Conservation (phyloP, 768 basidiomycete genomes). For the Asterophora parasitica region DNA sequence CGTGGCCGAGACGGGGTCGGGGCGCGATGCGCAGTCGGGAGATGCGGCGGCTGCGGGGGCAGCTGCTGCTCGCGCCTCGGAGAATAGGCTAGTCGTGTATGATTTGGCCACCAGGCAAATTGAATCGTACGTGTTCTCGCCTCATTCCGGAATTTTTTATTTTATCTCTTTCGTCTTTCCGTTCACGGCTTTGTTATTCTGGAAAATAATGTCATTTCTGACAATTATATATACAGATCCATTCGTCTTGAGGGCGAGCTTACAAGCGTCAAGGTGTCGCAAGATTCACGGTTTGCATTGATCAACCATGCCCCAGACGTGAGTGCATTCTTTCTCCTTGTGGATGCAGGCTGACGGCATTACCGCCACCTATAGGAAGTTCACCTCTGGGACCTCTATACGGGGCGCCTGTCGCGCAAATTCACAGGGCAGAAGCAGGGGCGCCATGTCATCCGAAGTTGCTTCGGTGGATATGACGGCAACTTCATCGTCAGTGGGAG, state of each 20-base stretch:
- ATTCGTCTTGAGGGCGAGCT: constrained; percentile 71
- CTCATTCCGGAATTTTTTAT: constrained; percentile 1
- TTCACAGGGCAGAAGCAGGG: constrained; percentile 85
- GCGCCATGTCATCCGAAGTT: constrained; percentile 83
- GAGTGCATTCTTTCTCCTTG: constrained; percentile 26
- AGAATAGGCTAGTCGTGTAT: constrained; percentile 72
- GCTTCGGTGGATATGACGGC: constrained; percentile 86
- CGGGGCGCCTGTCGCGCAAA: constrained; percentile 66
- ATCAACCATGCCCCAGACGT: constrained; percentile 88
- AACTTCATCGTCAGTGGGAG: constrained; percentile 92
- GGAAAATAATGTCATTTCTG: constrained; percentile 1
- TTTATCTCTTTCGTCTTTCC: neutral
- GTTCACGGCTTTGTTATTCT: neutral
- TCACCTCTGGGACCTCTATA: constrained; percentile 77
- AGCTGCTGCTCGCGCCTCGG: constrained; percentile 33
- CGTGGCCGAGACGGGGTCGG: constrained; percentile 20
- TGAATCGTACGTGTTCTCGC: constrained; percentile 51
- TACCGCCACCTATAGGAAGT: constrained; percentile 63
- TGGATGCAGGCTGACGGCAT: constrained; percentile 8
- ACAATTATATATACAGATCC: constrained; percentile 38
- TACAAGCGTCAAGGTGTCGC: constrained; percentile 83
- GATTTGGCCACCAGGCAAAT: constrained; percentile 64
- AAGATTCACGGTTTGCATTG: constrained; percentile 81
- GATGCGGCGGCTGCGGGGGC: constrained; percentile 18
- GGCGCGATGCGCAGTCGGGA: constrained; percentile 12